phyloP scores from a whole-genome alignment of 345 rosid genomes.

The Viola odorata region DNA sequence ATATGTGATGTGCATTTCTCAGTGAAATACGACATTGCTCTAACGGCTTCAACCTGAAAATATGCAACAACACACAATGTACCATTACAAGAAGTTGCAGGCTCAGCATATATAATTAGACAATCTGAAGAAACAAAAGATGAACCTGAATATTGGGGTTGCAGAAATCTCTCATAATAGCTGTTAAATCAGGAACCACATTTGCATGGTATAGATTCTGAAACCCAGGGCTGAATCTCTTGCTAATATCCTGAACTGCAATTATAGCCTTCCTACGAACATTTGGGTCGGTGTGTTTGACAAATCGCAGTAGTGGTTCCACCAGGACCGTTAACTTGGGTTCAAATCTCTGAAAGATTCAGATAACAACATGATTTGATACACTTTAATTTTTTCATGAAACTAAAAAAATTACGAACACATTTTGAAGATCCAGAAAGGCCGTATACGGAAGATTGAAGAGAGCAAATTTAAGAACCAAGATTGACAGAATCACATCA shows the following conservation, averaged over 20 bases:
- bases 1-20: slow-evolving; percentile 9
- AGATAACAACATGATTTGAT: too few species aligned
- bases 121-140: not conserved
- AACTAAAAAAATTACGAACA: too few species aligned
- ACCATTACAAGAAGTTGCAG: not conserved
- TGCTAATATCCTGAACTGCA: not conserved
- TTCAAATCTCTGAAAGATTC: not conserved
- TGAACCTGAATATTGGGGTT: slow-evolving; percentile 9
- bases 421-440: too few species aligned
- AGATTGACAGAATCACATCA: not conserved
- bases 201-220: not conserved
- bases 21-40: not conserved
- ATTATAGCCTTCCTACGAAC: slow-evolving; percentile 7
- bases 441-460: too few species aligned
- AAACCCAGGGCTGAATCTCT: slow-evolving; percentile 1
- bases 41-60: not conserved
- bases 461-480: not conserved
- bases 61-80: not conserved
- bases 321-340: not conserved
- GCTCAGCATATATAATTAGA: too few species aligned
- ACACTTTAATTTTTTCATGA: too few species aligned
- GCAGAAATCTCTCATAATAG: slow-evolving; percentile 2
- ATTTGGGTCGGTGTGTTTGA: slow-evolving; percentile 1
- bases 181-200: slow-evolving; percentile 8
- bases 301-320: not conserved